Conservation (phyloP, 2,329 filamentous ascomycete species). For the Colletotrichum incanum region DNA sequence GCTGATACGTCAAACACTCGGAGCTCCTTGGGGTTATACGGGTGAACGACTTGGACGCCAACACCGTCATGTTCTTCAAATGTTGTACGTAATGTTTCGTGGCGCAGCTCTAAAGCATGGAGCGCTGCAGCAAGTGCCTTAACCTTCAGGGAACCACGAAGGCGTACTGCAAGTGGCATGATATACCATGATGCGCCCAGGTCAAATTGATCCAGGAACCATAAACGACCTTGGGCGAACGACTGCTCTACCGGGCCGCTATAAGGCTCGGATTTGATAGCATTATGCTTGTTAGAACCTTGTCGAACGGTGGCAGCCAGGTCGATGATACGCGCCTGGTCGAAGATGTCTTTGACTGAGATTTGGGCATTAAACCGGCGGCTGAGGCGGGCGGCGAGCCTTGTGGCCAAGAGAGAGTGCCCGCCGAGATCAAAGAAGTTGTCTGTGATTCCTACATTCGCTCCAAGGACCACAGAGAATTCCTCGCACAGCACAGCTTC, state of each 20-base stretch:
- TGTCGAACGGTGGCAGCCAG: conserved; percentile 15
- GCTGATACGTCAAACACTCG: not conserved
- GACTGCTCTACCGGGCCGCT: conserved; percentile 13
- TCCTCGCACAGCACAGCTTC: conserved; percentile 41
- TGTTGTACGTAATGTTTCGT: conserved; percentile 19
- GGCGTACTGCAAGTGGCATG: not conserved
- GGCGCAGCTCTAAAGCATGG: not conserved
- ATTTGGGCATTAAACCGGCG: conserved; percentile 15
- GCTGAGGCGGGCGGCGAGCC: conserved; percentile 27
- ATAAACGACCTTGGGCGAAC: conserved; percentile 10
- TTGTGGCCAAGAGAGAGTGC: conserved; percentile 40
- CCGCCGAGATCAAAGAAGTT: conserved; percentile 45
- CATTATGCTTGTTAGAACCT: not conserved
- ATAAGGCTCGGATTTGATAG: not conserved
- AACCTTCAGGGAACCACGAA: not conserved
- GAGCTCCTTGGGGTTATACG: not conserved
- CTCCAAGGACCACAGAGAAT: conserved; percentile 21
- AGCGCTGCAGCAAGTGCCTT: not conserved
- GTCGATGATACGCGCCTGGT: conserved; percentile 21
- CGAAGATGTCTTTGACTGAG: conserved; percentile 39
- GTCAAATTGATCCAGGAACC: conserved; percentile 21
- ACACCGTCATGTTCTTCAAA: conserved; percentile 3
- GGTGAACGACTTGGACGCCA: conserved; percentile 13
- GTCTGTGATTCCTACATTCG: conserved; percentile 32
- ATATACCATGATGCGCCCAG: conserved; percentile 2